phyloP scores from a whole-genome alignment of 108 stramenopile species.

The Fistulifera solaris region DNA sequence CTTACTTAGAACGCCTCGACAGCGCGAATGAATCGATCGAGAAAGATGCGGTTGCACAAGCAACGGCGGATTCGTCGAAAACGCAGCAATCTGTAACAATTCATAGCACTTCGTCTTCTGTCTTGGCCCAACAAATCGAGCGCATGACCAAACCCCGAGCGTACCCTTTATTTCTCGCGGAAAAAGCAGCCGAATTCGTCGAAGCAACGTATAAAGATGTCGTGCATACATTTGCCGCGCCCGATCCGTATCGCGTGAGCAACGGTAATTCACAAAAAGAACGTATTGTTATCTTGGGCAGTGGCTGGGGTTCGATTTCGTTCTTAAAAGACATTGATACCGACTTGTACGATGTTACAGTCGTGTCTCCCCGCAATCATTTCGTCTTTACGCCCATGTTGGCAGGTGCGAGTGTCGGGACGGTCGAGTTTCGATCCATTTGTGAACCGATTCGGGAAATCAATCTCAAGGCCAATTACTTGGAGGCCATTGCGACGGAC shows the following conservation, averaged over 20 bases:
- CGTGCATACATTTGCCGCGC: not conserved
- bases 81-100: not conserved
- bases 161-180: slow-evolving; percentile 75
- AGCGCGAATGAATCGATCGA: not conserved
- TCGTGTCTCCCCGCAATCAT: slow-evolving; percentile 87
- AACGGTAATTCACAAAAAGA: slow-evolving; percentile 39
- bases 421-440: slow-evolving; percentile 88
- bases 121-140: slow-evolving; percentile 17
- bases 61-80: not conserved
- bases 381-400: slow-evolving; percentile 96
- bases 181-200: slow-evolving; percentile 66
- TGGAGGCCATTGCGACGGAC: slow-evolving; percentile 81
- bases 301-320: slow-evolving; percentile 89
- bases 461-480: slow-evolving; percentile 69
- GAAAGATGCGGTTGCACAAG: not conserved
- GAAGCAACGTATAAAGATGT: slow-evolving; percentile 32
- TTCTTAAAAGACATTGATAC: slow-evolving; percentile 83
- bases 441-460: slow-evolving; percentile 88
- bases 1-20: slow-evolving; percentile 10
- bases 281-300: slow-evolving; percentile 83
- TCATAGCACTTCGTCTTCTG: not conserved
- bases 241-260: not conserved
- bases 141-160: slow-evolving; percentile 55
- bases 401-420: slow-evolving; percentile 89
- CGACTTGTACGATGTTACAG: slow-evolving; percentile 77